Percentiles rank a stretch among this genome's conserved stretches.
phyloP scores from a whole-genome alignment of 75 land plant species.

The Cunninghamia lanceolata region DNA sequence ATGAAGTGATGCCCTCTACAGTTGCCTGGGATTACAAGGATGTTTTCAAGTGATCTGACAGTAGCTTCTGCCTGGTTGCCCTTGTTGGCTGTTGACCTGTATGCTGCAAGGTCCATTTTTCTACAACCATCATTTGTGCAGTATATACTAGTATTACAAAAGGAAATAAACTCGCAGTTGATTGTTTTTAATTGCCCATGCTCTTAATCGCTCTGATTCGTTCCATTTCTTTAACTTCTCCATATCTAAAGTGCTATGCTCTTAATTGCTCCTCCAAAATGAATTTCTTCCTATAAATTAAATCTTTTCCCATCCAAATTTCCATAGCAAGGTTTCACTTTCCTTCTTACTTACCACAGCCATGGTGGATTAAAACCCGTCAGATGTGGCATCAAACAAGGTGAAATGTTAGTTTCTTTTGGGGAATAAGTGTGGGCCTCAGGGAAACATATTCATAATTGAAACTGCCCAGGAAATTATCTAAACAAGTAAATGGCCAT shows the following conservation, averaged over 20 bases:
- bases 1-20: constrained; percentile 24
- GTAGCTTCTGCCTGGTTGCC: constrained; percentile 99
- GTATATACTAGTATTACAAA: not conserved
- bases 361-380: no score
- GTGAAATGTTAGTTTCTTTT: no score
- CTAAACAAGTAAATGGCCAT: no score
- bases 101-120: constrained; percentile 80
- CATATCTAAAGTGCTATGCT: not conserved
- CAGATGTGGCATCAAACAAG: no score
- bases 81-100: constrained; percentile 81
- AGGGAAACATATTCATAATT: no score
- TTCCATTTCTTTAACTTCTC: not conserved
- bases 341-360: no score
- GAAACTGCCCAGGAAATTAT: no score
- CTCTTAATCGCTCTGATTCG: not conserved
- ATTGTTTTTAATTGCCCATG: no score
- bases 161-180: constrained; percentile 4
- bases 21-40: constrained; percentile 83
- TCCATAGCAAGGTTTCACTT: constrained; percentile 6
- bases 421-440: no score
- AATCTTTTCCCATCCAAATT: not conserved
- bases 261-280: not conserved
- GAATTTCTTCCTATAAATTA: not conserved
- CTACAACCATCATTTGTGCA: not conserved
- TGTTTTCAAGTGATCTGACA: constrained; percentile 88